Evolutionary conservation across 495 filamentous ascomycete genomes (phyloP), one percentile per base, ranked within the genome.

Genomic region (Penicillium arizonense): DNA sequence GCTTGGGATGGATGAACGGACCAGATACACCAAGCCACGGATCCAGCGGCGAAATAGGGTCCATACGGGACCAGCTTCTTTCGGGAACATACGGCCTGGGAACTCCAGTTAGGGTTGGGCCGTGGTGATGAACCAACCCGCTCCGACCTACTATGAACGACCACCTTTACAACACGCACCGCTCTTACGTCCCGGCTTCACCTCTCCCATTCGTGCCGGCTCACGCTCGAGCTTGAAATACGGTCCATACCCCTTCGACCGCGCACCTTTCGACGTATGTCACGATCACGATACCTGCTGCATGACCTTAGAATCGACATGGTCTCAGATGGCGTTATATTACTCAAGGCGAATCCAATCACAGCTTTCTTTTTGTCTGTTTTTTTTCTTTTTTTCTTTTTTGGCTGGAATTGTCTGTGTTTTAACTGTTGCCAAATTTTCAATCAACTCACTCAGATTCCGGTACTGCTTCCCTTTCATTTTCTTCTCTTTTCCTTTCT

Each of bases 61-160:
- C 86, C 10, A 87, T 94, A 30, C 80, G 89, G 10, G 86, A 91
- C 47, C 88, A 96, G 64, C 75, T 96, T 12, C 73, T 92, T 41
- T 87, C 82, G 52, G 89, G 90, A 14, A 88, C 85, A 6, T 94
- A 90, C 63, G 87, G 87, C 18, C 76, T 87, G 37, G 78, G 77
- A 50, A 70, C 78, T 20, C 83, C 89, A 24, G 87, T 91, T 42
- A 82, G 81, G 40, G 87, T 90, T 56, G 87, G 87, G 8, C 85
- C 85, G 18, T 89, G 85, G 86, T 89, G 71, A 71, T 58, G 13
- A 21, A 45, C 42, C 12, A 65, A 44, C 28, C 47, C 46, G 33
- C 35, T 36, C 35, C 13, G 28, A 14, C 38, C n/a, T 10, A 33
- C 37, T 33, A 52, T 47, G 47, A 54, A 47, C 49, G 42, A 44